These are phyloP conservation scores for Rauvolfia tetraphylla DNA, from an alignment of 257 asterid species.

Conservation along the genomic window DNA sequence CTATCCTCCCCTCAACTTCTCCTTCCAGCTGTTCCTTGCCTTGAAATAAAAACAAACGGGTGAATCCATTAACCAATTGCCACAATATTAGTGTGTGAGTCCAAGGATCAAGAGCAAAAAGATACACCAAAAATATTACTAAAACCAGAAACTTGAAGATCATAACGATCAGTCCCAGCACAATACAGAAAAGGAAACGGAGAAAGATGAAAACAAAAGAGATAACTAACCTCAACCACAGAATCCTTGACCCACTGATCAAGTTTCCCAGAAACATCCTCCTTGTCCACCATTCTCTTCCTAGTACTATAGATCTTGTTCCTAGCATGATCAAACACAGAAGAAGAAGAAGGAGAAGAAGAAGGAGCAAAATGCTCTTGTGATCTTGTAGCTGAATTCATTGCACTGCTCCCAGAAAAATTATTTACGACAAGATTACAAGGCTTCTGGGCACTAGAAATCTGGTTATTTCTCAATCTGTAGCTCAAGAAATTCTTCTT, in stretches of 20 bases:
- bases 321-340: not conserved
- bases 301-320: not conserved
- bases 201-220: not conserved
- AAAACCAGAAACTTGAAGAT: not conserved
- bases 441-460: not conserved
- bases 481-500: constrained; percentile 8
- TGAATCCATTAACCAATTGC: too few species aligned
- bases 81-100: too few species aligned
- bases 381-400: not conserved
- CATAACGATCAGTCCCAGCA: not conserved
- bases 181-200: not conserved
- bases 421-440: constrained; percentile 2
- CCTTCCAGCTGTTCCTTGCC: too few species aligned
- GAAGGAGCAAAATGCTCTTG: not conserved
- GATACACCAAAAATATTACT: too few species aligned
- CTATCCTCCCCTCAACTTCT: too few species aligned
- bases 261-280: constrained; percentile 22
- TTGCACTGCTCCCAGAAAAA: not conserved
- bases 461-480: not conserved
- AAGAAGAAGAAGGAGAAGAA: not conserved
- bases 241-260: constrained; percentile 35
- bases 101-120: not conserved
- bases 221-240: constrained; percentile 25
- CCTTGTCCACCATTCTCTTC: not conserved
- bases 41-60: not conserved